Evolutionary conservation across 257 asterid species (phyloP).

Genomic region (Avicennia marina): DNA sequence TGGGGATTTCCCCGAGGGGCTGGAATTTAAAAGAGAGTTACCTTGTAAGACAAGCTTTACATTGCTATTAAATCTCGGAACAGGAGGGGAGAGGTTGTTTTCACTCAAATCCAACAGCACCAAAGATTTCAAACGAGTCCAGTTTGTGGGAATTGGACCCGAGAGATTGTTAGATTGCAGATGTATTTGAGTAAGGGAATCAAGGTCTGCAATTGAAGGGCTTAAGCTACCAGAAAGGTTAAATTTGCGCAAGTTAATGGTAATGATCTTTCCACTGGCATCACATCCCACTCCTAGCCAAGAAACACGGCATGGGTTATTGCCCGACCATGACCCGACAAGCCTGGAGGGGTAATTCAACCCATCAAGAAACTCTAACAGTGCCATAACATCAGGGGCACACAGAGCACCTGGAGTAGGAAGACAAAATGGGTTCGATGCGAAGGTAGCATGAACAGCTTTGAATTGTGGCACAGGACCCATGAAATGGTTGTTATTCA

Average conservation of each 20-base stretch:
- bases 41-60: constrained; percentile 50
- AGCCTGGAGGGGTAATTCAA: constrained; percentile 62
- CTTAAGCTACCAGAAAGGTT: constrained; percentile 68
- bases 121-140: constrained; percentile 64
- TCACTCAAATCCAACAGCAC: constrained; percentile 50
- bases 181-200: constrained; percentile 47
- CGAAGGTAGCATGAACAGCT: constrained; percentile 42
- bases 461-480: constrained; percentile 75
- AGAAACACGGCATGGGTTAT: constrained; percentile 50
- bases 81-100: constrained; percentile 67
- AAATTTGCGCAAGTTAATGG: constrained; percentile 49
- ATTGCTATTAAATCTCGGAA: constrained; percentile 43
- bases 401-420: constrained; percentile 45
- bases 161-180: constrained; percentile 61
- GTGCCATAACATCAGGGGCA: constrained; percentile 58
- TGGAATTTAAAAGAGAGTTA: constrained; percentile 39
- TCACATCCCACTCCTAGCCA: constrained; percentile 81
- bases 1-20: constrained; percentile 27
- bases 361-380: constrained; percentile 73
- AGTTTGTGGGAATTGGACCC: constrained; percentile 52
- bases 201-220: constrained; percentile 59
- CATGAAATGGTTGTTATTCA: constrained; percentile 73
- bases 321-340: constrained; percentile 73
- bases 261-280: constrained; percentile 31
- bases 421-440: constrained; percentile 57